A percentile compares a stretch with the other conserved stretches of the same genome.
These are phyloP conservation scores for Diaporthe sp. DNA, from an alignment of 2,329 filamentous ascomycete genomes.

Conservation along the genomic window DNA sequence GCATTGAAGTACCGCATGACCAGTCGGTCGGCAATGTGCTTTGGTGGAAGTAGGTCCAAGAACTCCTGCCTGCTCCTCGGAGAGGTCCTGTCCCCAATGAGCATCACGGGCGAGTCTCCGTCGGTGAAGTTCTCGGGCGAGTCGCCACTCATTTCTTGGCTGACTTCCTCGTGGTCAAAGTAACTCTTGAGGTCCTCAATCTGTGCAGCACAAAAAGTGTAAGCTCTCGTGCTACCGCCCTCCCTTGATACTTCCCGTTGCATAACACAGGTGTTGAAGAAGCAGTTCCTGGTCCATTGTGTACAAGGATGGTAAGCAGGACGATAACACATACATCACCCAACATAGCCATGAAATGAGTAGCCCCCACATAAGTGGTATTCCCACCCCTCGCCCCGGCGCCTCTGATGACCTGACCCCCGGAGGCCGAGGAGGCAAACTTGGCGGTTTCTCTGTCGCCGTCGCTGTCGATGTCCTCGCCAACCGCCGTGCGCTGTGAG, in stretches of 20 bases:
- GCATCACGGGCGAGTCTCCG: constrained; percentile 56
- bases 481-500: not conserved
- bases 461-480: constrained; percentile 35
- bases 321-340: constrained; percentile 64
- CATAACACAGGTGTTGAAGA: too few species aligned
- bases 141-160: constrained; percentile 50
- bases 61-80: constrained; percentile 62
- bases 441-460: constrained; percentile 40
- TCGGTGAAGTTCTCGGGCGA: constrained; percentile 52
- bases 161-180: constrained; percentile 64
- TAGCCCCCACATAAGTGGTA: constrained; percentile 70
- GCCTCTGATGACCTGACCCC: constrained; percentile 60
- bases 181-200: constrained; percentile 72
- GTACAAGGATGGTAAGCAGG: not conserved
- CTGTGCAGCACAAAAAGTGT: constrained; percentile 49
- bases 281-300: not conserved
- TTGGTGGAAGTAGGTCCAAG: constrained; percentile 62
- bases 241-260: not conserved
- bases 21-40: constrained; percentile 62
- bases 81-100: constrained; percentile 57
- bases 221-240: not conserved
- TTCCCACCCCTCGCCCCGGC: constrained; percentile 48
- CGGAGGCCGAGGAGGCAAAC: constrained; percentile 26
- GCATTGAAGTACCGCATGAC: constrained; percentile 68
- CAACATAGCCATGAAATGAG: constrained; percentile 72